Conservation (phyloP, 2,329 filamentous ascomycete genomes). For the Aspergillus fumigatiaffinis region DNA sequence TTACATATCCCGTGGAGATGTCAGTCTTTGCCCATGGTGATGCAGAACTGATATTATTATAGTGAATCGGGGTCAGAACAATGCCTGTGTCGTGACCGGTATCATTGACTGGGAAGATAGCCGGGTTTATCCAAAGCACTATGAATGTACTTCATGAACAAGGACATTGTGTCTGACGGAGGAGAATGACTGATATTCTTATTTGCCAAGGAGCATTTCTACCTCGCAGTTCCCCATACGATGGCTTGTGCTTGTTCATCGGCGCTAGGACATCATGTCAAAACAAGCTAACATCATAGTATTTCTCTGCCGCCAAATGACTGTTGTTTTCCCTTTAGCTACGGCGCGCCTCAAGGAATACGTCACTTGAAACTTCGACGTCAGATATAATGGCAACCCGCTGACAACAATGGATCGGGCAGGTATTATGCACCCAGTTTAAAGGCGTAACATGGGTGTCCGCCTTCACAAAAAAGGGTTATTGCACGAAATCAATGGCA, state of each 20-base stretch:
- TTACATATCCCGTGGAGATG: no score
- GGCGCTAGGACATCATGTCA: slow-evolving; percentile 17
- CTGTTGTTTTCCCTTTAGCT: no score
- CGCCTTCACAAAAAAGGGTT: no score
- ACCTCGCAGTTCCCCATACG: slow-evolving; percentile 16
- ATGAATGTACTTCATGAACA: slow-evolving; percentile 23
- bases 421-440: no score
- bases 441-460: no score
- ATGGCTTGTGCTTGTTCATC: slow-evolving; percentile 22
- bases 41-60: slow-evolving; percentile 22
- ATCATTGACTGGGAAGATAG: slow-evolving; percentile 31
- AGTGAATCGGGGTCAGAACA: slow-evolving; percentile 15
- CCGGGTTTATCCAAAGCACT: slow-evolving; percentile 29
- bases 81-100: slow-evolving; percentile 17
- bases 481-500: no score
- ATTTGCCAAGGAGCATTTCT: slow-evolving; percentile 23
- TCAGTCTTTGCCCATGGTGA: slow-evolving; percentile 26
- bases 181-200: slow-evolving; percentile 28
- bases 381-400: no score
- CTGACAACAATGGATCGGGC: no score
- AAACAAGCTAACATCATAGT: background rate
- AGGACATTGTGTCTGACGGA: slow-evolving; percentile 13
- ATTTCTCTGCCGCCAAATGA: no score
- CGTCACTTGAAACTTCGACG: no score
- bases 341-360: no score